Conservation (phyloP, 179 eudicot genomes). For the Beta macrorhiza region DNA sequence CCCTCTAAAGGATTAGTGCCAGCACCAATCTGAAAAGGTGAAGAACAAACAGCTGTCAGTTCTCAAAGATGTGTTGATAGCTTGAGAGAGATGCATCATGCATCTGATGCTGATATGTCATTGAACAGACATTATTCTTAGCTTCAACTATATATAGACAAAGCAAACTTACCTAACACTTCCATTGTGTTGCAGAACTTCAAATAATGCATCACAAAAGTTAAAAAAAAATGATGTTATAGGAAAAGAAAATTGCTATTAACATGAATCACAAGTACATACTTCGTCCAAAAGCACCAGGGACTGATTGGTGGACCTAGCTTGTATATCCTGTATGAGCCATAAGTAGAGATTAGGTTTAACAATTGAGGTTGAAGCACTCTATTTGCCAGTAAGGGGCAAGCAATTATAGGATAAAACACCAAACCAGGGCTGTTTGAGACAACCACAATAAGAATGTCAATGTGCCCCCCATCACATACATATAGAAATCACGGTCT, state of each 20-base stretch:
- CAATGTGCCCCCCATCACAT: not conserved
- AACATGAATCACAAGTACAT: constrained; percentile 33
- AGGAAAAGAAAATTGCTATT: not conserved
- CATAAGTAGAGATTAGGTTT: constrained; percentile 10
- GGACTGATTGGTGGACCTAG: constrained; percentile 66
- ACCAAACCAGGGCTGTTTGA: not conserved
- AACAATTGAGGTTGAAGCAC: constrained; percentile 8
- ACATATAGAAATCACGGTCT: not conserved
- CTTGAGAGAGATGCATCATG: not conserved
- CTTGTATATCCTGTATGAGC: constrained; percentile 67
- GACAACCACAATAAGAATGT: not conserved
- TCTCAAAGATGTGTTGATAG: not conserved
- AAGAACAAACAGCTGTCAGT: constrained; percentile 12
- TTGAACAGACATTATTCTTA: constrained; percentile 11
- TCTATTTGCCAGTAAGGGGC: not conserved
- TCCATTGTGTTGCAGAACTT: not conserved
- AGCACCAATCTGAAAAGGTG: constrained; percentile 68
- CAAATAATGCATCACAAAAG: not conserved
- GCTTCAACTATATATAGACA: constrained; percentile 10
- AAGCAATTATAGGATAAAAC: constrained; percentile 7
- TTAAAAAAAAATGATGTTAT: not conserved
- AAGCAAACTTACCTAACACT: not conserved
- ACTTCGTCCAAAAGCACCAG: constrained; percentile 95
- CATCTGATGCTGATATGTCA: constrained; percentile 10
- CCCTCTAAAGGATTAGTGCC: constrained; percentile 98